These are phyloP conservation scores for Cladosporium sp. DNA, from an alignment of 2,329 filamentous ascomycete species.

Conservation along the genomic window DNA sequence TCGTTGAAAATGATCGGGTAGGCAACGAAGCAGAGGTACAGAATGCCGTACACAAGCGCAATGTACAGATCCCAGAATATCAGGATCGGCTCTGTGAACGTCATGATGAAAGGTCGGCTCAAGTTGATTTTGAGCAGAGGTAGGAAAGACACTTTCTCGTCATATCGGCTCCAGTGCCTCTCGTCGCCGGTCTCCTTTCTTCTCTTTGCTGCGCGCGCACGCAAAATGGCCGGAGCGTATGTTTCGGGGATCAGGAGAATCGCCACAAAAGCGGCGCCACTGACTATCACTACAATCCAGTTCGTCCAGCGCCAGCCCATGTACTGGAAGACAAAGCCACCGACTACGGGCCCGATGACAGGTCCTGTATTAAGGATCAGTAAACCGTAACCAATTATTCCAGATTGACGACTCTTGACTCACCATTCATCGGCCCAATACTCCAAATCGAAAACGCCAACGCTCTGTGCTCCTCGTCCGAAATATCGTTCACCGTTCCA, in stretches of 20 bases:
- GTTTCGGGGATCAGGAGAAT: conserved; percentile 66
- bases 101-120: conserved; percentile 71
- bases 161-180: conserved; percentile 76
- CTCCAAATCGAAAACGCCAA: conserved; percentile 80
- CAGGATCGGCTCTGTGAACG: conserved; percentile 73
- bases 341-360: conserved; percentile 64
- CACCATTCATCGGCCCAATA: conserved; percentile 75
- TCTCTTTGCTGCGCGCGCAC: conserved; percentile 59
- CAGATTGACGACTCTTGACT: background rate
- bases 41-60: conserved; percentile 75
- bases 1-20: conserved; percentile 80
- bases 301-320: conserved; percentile 75
- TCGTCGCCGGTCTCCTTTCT: conserved; percentile 67
- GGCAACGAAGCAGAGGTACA: conserved; percentile 87
- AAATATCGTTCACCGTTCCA: conserved; percentile 77
- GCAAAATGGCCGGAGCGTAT: conserved; percentile 67
- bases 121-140: conserved; percentile 71
- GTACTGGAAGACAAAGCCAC: conserved; percentile 73
- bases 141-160: conserved; percentile 62
- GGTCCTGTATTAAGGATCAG: conserved; percentile 14
- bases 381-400: background rate
- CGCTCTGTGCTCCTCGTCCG: conserved; percentile 73
- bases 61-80: conserved; percentile 71
- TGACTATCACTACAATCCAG: conserved; percentile 63
- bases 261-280: conserved; percentile 56